Evolutionary conservation across 1,139 yeast genomes (phyloP).

Genomic region (Magnusiomyces suaveolens): DNA sequence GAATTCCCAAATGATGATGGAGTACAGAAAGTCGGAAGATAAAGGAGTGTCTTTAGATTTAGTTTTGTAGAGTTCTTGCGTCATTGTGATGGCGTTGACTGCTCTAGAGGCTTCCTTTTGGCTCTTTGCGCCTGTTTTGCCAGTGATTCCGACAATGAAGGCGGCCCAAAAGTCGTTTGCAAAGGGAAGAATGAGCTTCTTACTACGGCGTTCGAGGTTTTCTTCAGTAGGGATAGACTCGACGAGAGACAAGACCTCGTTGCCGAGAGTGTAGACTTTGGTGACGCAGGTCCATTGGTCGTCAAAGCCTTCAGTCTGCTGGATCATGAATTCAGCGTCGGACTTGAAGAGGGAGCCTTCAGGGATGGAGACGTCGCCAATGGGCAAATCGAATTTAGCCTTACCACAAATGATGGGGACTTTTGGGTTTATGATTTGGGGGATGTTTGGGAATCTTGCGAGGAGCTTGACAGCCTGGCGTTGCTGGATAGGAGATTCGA

Average conservation of each 20-base stretch:
- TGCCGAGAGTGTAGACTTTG: slow-evolving; percentile 28
- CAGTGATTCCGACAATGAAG: slow-evolving; percentile 29
- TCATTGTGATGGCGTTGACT: slow-evolving; percentile 29
- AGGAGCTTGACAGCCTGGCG: slow-evolving; percentile 23
- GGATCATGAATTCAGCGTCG: slow-evolving; percentile 23
- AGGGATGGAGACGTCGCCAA: background rate
- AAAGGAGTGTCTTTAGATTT: slow-evolving; percentile 6
- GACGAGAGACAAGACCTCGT: slow-evolving; percentile 26
- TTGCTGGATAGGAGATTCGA: slow-evolving; percentile 31
- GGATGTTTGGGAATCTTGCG: slow-evolving; percentile 26
- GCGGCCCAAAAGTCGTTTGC: slow-evolving; percentile 35
- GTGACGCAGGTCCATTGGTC: slow-evolving; percentile 28
- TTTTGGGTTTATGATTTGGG: slow-evolving; percentile 15
- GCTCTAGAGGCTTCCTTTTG: slow-evolving; percentile 29
- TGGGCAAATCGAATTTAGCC: slow-evolving; percentile 24
- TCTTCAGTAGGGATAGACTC: slow-evolving; percentile 26
- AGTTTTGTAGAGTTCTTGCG: slow-evolving; percentile 27
- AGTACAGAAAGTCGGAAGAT: slow-evolving; percentile 14
- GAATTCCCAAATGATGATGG: slow-evolving; percentile 31
- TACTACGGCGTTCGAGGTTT: slow-evolving; percentile 25
- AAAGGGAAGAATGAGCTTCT: slow-evolving; percentile 31
- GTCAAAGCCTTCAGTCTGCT: background rate
- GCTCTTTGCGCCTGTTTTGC: slow-evolving; percentile 18
- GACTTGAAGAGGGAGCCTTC: slow-evolving; percentile 20
- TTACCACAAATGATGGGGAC: slow-evolving; percentile 29